Percentiles rank a stretch among this genome's conserved stretches.
Evolutionary conservation across 2,329 filamentous ascomycete genomes (phyloP).

Genomic region (Aspergillus carbonarius): DNA sequence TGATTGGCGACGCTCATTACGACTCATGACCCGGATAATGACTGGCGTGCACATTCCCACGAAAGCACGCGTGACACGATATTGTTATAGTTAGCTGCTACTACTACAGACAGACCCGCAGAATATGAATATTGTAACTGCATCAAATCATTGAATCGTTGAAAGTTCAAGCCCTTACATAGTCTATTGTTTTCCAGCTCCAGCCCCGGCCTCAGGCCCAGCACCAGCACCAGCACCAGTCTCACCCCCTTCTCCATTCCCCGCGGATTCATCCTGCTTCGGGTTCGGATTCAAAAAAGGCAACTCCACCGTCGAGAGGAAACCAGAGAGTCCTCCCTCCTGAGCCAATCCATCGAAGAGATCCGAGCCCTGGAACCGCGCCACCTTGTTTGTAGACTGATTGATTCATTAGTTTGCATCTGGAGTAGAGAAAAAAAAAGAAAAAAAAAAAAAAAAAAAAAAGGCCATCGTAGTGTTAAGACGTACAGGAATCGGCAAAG

Average conservation of each 20-base stretch:
- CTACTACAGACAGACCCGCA: neutral
- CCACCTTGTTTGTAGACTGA: neutral
- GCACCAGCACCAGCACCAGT: neutral
- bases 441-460: too few relatives aligned
- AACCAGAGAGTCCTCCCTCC: neutral
- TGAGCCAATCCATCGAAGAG: neutral
- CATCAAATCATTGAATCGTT: neutral
- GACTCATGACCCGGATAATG: neutral
- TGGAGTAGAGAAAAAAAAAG: too few relatives aligned
- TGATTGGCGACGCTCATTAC: neutral
- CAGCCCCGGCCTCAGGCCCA: neutral
- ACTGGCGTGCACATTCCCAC: neutral
- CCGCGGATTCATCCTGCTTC: neutral
- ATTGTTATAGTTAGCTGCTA: slow-evolving; percentile 1
- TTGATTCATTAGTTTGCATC: too few relatives aligned
- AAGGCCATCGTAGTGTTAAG: too few relatives aligned
- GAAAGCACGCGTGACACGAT: neutral
- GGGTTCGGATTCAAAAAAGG: neutral
- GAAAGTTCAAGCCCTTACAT: too few relatives aligned
- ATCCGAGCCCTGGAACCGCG: neutral
- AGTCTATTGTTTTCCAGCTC: neutral
- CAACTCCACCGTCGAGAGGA: neutral
- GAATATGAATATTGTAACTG: neutral
- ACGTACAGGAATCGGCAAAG: slow-evolving; percentile 4
- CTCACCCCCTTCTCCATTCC: neutral